Evolutionary conservation across 176 grass and related monocot species (phyloP).

Genomic region (Oryza rufipogon): DNA sequence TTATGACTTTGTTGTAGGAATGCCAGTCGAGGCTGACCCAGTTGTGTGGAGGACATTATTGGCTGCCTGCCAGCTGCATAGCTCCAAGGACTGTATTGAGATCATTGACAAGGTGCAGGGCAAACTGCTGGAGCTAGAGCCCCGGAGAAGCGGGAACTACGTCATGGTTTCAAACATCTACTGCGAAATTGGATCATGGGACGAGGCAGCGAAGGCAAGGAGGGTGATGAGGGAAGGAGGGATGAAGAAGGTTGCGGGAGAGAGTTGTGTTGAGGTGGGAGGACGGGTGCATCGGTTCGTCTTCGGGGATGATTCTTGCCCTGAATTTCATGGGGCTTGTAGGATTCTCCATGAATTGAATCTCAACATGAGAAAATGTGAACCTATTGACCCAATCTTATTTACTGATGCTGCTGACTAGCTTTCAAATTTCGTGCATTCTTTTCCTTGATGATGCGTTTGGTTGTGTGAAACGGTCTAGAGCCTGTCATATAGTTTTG

Average conservation of each 20-base stretch:
- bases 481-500: neutral
- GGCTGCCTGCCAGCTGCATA: conserved; percentile 59
- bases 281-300: conserved; percentile 41
- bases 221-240: conserved; percentile 58
- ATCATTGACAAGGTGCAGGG: conserved; percentile 51
- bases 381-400: conserved; percentile 11
- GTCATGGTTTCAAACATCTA: conserved; percentile 59
- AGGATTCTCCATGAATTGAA: conserved; percentile 40
- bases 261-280: conserved; percentile 56
- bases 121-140: conserved; percentile 58
- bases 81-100: conserved; percentile 41
- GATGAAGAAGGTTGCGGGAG: conserved; percentile 62
- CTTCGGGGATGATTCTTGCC: conserved; percentile 46
- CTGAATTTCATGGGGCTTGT: conserved; percentile 29
- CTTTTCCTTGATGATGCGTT: neutral
- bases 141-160: conserved; percentile 52
- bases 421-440: neutral
- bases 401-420: conserved; percentile 20
- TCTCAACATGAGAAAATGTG: conserved; percentile 47
- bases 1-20: conserved; percentile 49
- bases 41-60: conserved; percentile 66
- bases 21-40: conserved; percentile 39
- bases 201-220: conserved; percentile 48
- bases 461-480: neutral
- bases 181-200: conserved; percentile 53